Base-by-base conservation (phyloP, 2,329 filamentous ascomycete species). In the Epichloe festucae region DNA sequence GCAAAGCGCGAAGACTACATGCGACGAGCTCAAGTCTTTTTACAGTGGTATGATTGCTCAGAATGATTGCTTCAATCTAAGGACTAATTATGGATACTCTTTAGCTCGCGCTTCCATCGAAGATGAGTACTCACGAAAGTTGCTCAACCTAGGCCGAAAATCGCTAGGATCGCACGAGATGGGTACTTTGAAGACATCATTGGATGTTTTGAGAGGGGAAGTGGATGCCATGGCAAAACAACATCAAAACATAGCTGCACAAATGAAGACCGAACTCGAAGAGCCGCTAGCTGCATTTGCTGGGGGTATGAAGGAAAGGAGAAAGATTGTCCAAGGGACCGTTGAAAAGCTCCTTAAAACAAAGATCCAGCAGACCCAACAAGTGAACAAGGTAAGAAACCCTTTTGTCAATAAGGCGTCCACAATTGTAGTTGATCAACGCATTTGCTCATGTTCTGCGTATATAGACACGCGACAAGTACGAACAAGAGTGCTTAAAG, bases 241-340 rank as follows among this genome's bases (percentile, higher is more conserved):
- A 59, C 93, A 98, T 65, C 85, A 91, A 61, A 84, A 78, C 54
- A 94, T 95, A 61, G 89, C 93, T 0, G 76, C 79, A 4, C 91
- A 98, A 71, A 97, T 98, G 89, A 96, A 91, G 69, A 87, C 81
- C 11, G 93, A 98, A 65, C 74, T 97, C 31, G 94, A 98, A 64
- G 94, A 98, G 67, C 93, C 93, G 7, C 73, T 98, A 53, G 80
- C 82, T 43, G 91, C 91, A 0, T 98, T 97, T 68, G 81, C 89
- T 1, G 93, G 93, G 8, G 90, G 87, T 5, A 91, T 97, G 79
- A 97, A 98, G 68, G 93, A 98, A 68, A 78, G 93, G 54, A 78
- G 93, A 53, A 98, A 98, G 75, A 97, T 98, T 66, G 84, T 98
- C 1, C 93, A 98, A 66, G 84, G 81, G 59, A 89, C 88, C 2